Evolutionary conservation across 2,329 filamentous ascomycete genomes (phyloP).

Genomic region (Phyllosticta paracitricarpa): DNA sequence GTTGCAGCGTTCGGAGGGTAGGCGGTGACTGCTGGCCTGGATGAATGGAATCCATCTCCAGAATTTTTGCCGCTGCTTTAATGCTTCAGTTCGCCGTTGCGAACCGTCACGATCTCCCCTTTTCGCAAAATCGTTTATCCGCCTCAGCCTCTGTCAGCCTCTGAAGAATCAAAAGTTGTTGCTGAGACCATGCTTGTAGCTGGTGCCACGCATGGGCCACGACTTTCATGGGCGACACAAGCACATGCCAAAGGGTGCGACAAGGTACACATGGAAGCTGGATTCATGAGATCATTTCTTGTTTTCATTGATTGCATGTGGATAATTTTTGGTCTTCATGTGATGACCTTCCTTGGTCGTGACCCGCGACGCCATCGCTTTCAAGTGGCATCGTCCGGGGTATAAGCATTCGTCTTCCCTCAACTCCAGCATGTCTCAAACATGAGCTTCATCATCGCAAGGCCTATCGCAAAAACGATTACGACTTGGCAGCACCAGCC

Average conservation of each 20-base stretch:
- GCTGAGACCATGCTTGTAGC: no score
- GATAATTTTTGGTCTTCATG: neutral
- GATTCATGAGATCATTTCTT: neutral
- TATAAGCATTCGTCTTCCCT: slow-evolving; percentile 8
- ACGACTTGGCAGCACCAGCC: slow-evolving; percentile 70
- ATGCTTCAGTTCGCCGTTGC: neutral
- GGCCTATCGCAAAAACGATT: slow-evolving; percentile 15
- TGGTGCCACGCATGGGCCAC: no score
- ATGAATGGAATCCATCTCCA: slow-evolving; percentile 9
- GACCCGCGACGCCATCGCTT: slow-evolving; percentile 8
- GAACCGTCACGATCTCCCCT: neutral
- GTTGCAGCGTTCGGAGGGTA: slow-evolving; percentile 19
- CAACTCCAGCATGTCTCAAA: slow-evolving; percentile 3
- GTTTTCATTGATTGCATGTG: neutral
- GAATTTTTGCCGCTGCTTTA: slow-evolving; percentile 18
- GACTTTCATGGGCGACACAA: no score
- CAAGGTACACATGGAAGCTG: no score
- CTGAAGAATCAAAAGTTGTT: no score
- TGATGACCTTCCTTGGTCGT: neutral
- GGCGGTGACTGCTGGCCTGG: slow-evolving; percentile 14
- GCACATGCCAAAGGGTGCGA: no score
- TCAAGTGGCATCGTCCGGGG: slow-evolving; percentile 9
- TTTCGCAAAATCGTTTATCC: neutral
- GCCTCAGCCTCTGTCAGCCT: neutral
- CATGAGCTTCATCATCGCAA: neutral